A percentile compares a stretch with the other conserved stretches of the same genome.
Evolutionary conservation across 768 basidiomycete genomes (phyloP).

Genomic region (Pilatotrama ljubarskyi): DNA sequence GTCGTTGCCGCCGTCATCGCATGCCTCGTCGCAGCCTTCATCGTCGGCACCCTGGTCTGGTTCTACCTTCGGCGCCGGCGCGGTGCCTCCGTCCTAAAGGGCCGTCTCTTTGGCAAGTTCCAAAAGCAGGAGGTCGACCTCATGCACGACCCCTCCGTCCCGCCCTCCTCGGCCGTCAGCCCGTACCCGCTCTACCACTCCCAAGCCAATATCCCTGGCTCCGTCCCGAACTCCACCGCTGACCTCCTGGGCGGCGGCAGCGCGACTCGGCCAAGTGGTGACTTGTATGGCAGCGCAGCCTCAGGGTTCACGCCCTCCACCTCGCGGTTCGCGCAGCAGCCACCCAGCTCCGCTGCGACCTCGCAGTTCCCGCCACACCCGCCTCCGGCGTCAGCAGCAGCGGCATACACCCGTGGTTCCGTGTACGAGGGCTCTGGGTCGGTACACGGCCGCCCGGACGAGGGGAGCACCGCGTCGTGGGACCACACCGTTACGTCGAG

Average conservation of each 20-base stretch:
- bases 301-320: slow-evolving; percentile 4
- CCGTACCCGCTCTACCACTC: slow-evolving; percentile 21
- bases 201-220: neutral
- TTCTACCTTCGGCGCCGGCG: slow-evolving; percentile 23
- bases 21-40: slow-evolving; percentile 21
- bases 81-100: neutral
- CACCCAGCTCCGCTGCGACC: neutral
- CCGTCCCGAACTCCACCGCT: slow-evolving; percentile 10
- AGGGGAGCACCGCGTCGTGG: slow-evolving; percentile 14
- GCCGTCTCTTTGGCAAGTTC: slow-evolving; percentile 10
- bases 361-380: neutral
- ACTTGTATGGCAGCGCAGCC: neutral
- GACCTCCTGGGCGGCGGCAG: neutral
- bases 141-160: slow-evolving; percentile 9
- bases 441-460: neutral
- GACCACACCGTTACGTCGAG: slow-evolving; percentile 42
- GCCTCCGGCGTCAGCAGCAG: neutral
- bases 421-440: neutral
- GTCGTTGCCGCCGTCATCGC: slow-evolving; percentile 27
- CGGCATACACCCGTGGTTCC: neutral
- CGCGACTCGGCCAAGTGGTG: neutral
- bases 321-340: slow-evolving; percentile 3
- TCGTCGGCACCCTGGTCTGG: slow-evolving; percentile 23
- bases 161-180: slow-evolving; percentile 13
- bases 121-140: slow-evolving; percentile 19